Conservation (phyloP, 768 basidiomycete genomes). For the Pleurotus platypus region DNA sequence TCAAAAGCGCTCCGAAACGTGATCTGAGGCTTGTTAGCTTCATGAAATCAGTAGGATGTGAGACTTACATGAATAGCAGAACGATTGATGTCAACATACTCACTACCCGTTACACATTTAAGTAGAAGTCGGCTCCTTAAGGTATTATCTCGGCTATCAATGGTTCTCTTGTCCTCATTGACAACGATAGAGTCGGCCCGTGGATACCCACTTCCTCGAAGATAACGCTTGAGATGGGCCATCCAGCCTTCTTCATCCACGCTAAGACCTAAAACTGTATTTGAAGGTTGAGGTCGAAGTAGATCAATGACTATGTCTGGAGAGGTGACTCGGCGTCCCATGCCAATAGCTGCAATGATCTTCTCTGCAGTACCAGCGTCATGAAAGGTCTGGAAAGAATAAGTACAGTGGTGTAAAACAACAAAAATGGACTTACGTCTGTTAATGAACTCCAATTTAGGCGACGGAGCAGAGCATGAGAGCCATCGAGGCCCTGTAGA, state of each 20-base stretch:
- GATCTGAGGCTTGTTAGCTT: not conserved
- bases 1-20: not conserved
- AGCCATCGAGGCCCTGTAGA: not conserved
- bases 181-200: not conserved
- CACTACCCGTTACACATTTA: not conserved
- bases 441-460: not conserved
- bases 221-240: not conserved
- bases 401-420: not conserved
- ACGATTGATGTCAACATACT: not conserved
- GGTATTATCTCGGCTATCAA: not conserved
- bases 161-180: not conserved
- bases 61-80: not conserved
- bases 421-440: not conserved
- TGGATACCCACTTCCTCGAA: conserved; percentile 2
- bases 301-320: not conserved
- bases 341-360: conserved; percentile 1
- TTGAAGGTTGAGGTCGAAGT: not conserved
- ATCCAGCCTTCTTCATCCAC: not conserved
- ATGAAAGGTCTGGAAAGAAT: not conserved
- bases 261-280: not conserved
- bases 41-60: not conserved
- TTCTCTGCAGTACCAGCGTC: not conserved
- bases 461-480: not conserved
- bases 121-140: conserved; percentile 4
- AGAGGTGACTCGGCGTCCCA: not conserved